These are phyloP conservation scores for Euphorbia peplus DNA, from an alignment of 345 rosid genomes.

Conservation along the genomic window DNA sequence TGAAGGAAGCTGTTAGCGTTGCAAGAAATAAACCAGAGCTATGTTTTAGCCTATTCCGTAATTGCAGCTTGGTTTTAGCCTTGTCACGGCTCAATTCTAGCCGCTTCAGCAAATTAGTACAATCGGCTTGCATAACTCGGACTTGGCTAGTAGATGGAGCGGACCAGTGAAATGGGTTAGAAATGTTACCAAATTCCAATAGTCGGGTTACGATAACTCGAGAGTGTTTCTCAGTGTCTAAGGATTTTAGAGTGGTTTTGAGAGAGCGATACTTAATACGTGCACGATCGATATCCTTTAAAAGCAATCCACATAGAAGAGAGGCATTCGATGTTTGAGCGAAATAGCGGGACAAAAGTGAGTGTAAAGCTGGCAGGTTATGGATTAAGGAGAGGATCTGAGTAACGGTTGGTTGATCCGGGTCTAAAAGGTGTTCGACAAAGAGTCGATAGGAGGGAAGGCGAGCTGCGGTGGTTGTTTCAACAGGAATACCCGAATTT, in stretches of 20 bases:
- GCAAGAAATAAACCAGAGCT: conserved; percentile 58
- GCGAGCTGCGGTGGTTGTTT: conserved; percentile 58
- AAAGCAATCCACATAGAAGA: conserved; percentile 44
- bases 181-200: conserved; percentile 28
- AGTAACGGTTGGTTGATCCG: conserved; percentile 42
- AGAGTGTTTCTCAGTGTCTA: background rate
- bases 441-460: conserved; percentile 76
- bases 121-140: conserved; percentile 30
- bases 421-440: conserved; percentile 66
- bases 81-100: conserved; percentile 54
- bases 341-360: conserved; percentile 51
- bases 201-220: conserved; percentile 16
- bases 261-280: conserved; percentile 40
- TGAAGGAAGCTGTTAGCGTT: conserved; percentile 57
- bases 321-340: conserved; percentile 59
- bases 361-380: conserved; percentile 22
- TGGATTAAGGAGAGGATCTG: conserved; percentile 35
- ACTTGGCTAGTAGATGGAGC: conserved; percentile 32
- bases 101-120: conserved; percentile 43
- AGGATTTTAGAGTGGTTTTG: conserved; percentile 24
- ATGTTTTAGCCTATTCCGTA: conserved; percentile 35
- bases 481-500: conserved; percentile 23
- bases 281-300: conserved; percentile 45
- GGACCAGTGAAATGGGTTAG: conserved; percentile 33
- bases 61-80: conserved; percentile 41